Conservation (phyloP, 148 eudicot species). For the Oxyria digyna region DNA sequence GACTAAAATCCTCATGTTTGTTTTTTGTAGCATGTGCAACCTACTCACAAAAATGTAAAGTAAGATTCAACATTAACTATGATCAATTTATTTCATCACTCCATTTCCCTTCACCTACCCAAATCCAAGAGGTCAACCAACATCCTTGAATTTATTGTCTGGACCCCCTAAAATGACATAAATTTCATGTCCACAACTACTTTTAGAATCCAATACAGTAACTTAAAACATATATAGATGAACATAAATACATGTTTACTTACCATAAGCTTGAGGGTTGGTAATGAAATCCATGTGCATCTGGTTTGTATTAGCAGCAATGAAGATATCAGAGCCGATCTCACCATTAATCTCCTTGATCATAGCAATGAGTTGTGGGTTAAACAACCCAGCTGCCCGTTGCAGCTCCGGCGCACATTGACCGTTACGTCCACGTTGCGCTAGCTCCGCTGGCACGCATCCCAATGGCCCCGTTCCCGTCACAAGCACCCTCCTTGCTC, state of each 20-base stretch:
- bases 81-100: not conserved
- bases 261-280: slow-evolving; percentile 36
- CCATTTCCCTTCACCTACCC: not conserved
- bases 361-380: slow-evolving; percentile 29
- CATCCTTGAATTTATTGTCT: not conserved
- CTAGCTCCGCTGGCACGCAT: slow-evolving; percentile 40
- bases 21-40: no score
- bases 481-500: slow-evolving; percentile 42
- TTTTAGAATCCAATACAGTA: no score
- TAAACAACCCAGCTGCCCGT: slow-evolving; percentile 27
- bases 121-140: not conserved
- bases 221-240: no score
- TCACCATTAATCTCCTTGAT: slow-evolving; percentile 19
- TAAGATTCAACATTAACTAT: not conserved
- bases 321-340: slow-evolving; percentile 26
- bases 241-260: no score
- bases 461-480: slow-evolving; percentile 51
- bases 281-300: slow-evolving; percentile 32
- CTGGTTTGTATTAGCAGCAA: slow-evolving; percentile 23
- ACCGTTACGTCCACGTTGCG: slow-evolving; percentile 32
- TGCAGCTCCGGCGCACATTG: slow-evolving; percentile 27
- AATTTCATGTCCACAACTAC: not conserved
- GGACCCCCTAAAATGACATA: slow-evolving; percentile 3
- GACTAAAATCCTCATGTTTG: no score
- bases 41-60: not conserved